Base-by-base conservation (phyloP, 2,329 filamentous ascomycete genomes). In the Hypoxylon sp. region DNA sequence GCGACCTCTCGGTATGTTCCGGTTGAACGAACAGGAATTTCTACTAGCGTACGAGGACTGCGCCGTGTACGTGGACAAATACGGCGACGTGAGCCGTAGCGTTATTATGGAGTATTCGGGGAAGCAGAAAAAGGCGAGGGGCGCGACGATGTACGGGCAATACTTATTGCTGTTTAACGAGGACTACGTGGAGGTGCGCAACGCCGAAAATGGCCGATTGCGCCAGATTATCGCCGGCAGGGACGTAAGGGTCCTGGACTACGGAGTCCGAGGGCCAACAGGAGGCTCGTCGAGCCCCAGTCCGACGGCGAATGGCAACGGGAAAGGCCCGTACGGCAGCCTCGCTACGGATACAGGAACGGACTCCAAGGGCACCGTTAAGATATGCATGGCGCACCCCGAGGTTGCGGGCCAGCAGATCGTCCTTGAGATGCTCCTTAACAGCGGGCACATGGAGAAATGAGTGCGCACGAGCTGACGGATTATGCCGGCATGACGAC, bases 31-130 rank as follows among this genome's bases (percentile, higher is more conserved):
- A 62, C 91, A 91, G 59, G 95, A 97, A 76, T 99, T 98, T 79
- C 82, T 99, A 24, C 88, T 97, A 50, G 92, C 91, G 37, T 99
- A 98, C 77, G 92, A 96, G 78, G 93, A 97, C 77, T 98, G 94
- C 71, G 95, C 94, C 17, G 94, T 99, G 7, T 99, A 98, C 74
- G 91, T 98, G 74, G 96, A 99, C 82, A 97, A 98, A 79, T 93
- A 98, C 77, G 95, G 95, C 69, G 95, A 99, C 65, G 93, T 99
- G 26, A 94, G 89, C 39, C 91, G 96, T 47, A 93, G 91, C 26
- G 92, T 98, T 61, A 94, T 98, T 73, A 97, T 99, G 93, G 93
- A 98, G 75, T 99, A 98, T 77, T 95, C 97, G n/a, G 95, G 95
- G 69, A 94, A 91, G 73, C 85, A 87, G 75, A 87, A 87, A 78